Percentiles rank a stretch among this genome's conserved stretches.
Conservation (phyloP, 306 rosid genomes). For the Astragalus membranaceus region DNA sequence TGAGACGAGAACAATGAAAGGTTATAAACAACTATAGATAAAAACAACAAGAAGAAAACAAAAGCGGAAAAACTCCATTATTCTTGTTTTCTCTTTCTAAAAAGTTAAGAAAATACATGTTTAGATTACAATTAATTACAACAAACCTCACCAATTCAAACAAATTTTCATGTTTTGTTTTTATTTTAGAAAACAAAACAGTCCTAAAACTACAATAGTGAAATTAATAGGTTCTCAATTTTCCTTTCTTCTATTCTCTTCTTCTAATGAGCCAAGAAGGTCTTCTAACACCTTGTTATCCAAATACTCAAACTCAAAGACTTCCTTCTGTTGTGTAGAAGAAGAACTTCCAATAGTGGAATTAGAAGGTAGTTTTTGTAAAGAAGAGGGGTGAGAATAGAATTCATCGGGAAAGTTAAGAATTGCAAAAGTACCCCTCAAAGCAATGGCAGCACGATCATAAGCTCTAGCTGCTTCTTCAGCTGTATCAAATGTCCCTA, state of each 20-base stretch:
- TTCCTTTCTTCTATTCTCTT: not conserved
- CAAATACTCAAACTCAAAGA: constrained; percentile 33
- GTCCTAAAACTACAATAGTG: no score
- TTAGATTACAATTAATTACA: no score
- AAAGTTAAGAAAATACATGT: no score
- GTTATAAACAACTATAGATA: no score
- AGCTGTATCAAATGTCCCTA: constrained; percentile 68
- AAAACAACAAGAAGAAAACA: no score
- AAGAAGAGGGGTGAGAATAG: constrained; percentile 28
- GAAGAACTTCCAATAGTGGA: constrained; percentile 5
- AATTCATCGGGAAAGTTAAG: constrained; percentile 27
- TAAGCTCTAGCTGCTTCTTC: constrained; percentile 75
- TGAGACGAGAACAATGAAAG: no score
- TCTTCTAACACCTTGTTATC: constrained; percentile 38
- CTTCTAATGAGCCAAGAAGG: constrained; percentile 25
- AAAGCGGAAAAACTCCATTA: no score
- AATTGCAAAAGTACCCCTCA: constrained; percentile 54
- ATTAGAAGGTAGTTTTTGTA: not conserved
- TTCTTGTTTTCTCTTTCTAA: no score
- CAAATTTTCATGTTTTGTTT: no score
- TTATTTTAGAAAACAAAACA: no score
- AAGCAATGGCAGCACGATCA: constrained; percentile 60
- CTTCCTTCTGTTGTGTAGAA: constrained; percentile 7
- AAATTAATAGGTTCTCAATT: not conserved
- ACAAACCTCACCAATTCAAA: no score